Evolutionary conservation across 768 basidiomycete genomes (phyloP).

Genomic region (Hypsizygus marmoreus): DNA sequence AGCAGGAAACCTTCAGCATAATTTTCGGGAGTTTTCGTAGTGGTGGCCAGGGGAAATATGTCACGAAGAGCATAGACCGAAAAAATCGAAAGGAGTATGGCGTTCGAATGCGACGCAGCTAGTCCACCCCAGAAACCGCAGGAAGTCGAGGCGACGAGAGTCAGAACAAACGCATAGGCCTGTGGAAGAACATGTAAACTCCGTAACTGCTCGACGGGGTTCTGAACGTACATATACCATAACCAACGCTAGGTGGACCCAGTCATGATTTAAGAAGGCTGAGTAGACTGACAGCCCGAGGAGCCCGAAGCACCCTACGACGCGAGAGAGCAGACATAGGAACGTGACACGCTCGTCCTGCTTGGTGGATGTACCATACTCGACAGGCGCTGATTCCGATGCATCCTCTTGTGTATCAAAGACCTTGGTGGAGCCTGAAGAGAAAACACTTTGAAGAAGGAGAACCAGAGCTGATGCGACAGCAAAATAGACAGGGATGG

Average conservation of each 20-base stretch:
- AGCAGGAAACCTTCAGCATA: constrained; percentile 44
- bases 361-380: too few relatives aligned
- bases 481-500: background rate
- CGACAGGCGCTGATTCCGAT: too few relatives aligned
- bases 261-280: too few relatives aligned
- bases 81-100: constrained; percentile 8
- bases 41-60: constrained; percentile 60
- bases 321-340: too few relatives aligned
- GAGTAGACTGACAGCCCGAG: too few relatives aligned
- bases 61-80: constrained; percentile 56
- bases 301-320: too few relatives aligned
- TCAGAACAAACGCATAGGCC: constrained; percentile 16
- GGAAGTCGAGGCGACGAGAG: too few relatives aligned
- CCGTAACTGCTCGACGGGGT: too few relatives aligned
- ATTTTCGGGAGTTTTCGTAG: constrained; percentile 47
- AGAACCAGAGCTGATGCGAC: background rate
- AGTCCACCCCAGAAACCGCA: constrained; percentile 9
- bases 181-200: background rate
- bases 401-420: background rate
- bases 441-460: background rate
- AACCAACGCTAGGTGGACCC: too few relatives aligned
- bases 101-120: constrained; percentile 8
- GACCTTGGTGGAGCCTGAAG: background rate
- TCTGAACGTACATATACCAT: too few relatives aligned
- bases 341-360: too few relatives aligned